Evolutionary conservation across 164 flowering plant genomes (phyloP), one percentile per base, ranked within the genome.

Genomic region (Amborella trichopoda): DNA sequence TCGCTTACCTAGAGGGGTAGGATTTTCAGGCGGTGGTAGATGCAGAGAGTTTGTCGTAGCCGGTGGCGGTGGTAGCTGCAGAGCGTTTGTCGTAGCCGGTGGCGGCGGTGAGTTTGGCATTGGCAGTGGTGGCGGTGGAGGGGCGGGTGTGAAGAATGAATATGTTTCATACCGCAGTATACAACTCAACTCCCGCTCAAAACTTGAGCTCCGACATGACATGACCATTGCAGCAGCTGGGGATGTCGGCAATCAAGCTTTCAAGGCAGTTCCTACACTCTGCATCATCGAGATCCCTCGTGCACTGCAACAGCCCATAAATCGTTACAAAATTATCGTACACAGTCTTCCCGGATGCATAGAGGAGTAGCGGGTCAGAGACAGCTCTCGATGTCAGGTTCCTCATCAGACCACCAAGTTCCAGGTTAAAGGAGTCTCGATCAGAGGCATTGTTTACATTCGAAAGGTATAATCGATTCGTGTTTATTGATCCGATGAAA

Each of bases 241-340:
- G 2, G 14, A 68, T 53, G 14, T 56, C 45, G 5, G 5, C 50
- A 4, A 56, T 3, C 0, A 51, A 53, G 9, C 22, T 9, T 1
- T 4, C 6, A 41, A 70, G 45, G 49, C 74, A 70, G 1, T 3
- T 26, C 1, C 16, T 2, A 26, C 74, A 70, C 3, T 28, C 25
- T 8, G 4, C 24, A 6, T 0, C 3, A 0, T 52, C 19, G 11
- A 63, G 24, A 47, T 63, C 64, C 33, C 52, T 44, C 0, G 61
- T 63, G 20, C 74, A 66, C 55, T 70, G 71, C 2, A 33, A 58
- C 3, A 56, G 59, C 1, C 59, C 59, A 50, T 56, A 60, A 4
- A 64, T 23, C 1, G 6, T 45, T 2, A 5, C 10, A 2, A 50
- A 47, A n/a, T 13, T 12, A 0, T 55, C 21, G 14, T 50, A 2